Base-by-base conservation (phyloP, 306 rosid species). In the Rosa multiflora region DNA sequence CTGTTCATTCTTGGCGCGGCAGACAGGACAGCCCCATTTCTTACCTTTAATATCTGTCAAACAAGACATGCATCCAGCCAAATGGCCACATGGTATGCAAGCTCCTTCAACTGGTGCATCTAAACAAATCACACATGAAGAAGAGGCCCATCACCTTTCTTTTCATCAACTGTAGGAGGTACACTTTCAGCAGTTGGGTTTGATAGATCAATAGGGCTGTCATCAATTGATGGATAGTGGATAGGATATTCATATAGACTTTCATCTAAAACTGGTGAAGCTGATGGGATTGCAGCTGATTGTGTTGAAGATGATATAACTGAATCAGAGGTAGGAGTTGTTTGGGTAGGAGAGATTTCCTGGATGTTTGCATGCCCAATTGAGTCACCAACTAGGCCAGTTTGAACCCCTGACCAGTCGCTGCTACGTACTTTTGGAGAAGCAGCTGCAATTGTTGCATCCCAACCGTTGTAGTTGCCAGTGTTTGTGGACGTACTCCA, bases 1-100 rank as follows among this genome's bases (percentile, higher is more conserved):
- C 79, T 93, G 97, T 83, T 90, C 85, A 53, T 93, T 93, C 85
- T 93, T 90, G 23, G 94, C 80, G 18, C 99, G 97, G 67, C 99
- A 96, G 26, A 96, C 99, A 0, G 99, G 99, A 83, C 99, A 96
- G 52, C 96, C 98, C 98, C 99, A 93, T 71, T 96, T 96, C 90
- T 93, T 93, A 55, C 89, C 73, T 76, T 88, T 87, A 72, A 96
- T 86, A 88, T 91, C 98, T 1, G 86, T 88, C 94, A 96, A 83
- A 87, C 99, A 96, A 73, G 91, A 83, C 98, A 96, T 96, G 87
- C 99, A 96, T 80, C 98, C 98, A 37, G 89, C 96, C 87, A 96
- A 94, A 83, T 96, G 98, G 70, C 99, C 98, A 82, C 99, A 96
- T 12, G 99, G 99, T 76, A 96, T 96, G 94, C 96, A 93, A 58